Conservation (phyloP, 441 rosid species). For the Omphalea diandra region DNA sequence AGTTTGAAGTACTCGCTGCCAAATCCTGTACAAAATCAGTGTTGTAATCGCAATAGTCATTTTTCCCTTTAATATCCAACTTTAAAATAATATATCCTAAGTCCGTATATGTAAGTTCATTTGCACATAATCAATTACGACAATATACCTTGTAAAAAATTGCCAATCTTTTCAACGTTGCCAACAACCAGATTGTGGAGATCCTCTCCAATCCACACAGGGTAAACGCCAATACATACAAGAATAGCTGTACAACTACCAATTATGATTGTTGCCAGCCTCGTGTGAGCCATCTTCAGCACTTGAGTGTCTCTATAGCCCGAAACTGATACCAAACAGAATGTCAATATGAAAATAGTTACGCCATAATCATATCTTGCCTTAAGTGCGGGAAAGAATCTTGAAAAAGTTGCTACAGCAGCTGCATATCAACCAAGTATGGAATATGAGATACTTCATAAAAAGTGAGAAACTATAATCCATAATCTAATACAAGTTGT, state of each 20-base stretch:
- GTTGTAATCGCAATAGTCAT: too few relatives aligned
- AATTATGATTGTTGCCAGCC: conserved; percentile 55
- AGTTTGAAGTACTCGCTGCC: conserved; percentile 42
- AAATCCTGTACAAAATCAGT: conserved; percentile 41
- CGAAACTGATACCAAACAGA: conserved; percentile 60
- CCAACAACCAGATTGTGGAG: conserved; percentile 52
- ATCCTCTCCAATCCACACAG: conserved; percentile 83
- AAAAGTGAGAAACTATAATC: too few relatives aligned
- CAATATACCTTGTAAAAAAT: conserved; percentile 54
- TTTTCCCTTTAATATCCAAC: neutral
- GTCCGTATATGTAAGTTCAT: too few relatives aligned
- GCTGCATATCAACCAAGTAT: conserved; percentile 37
- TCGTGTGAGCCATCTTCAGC: conserved; percentile 41
- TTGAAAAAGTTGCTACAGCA: conserved; percentile 47
- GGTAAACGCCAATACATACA: conserved; percentile 52
- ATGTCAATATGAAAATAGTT: conserved; percentile 59
- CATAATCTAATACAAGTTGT: too few relatives aligned
- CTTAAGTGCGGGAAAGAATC: conserved; percentile 69
- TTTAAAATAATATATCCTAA: too few relatives aligned
- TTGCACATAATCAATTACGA: too few relatives aligned
- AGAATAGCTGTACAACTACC: conserved; percentile 51
- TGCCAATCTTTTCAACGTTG: conserved; percentile 55
- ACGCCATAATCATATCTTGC: conserved; percentile 69
- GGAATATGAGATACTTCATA: too few relatives aligned
- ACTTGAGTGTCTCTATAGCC: conserved; percentile 56